Conservation (phyloP, 2,329 filamentous ascomycete species). For the Cryphonectria carpinicola region DNA sequence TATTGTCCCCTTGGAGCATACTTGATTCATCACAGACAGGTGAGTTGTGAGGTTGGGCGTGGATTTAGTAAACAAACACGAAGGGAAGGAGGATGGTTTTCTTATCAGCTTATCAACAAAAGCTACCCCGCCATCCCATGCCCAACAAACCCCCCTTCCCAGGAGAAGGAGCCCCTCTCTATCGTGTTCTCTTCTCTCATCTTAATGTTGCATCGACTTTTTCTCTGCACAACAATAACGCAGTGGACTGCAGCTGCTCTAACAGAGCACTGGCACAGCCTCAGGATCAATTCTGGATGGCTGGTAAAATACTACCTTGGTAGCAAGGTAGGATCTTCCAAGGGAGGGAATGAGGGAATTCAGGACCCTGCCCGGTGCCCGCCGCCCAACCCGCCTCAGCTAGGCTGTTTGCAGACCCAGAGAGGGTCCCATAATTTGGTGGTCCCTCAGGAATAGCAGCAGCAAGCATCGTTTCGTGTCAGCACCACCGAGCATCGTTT, state of each 20-base stretch:
- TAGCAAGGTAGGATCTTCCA: not conserved
- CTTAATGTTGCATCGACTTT: not conserved
- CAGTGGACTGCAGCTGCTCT: too few species aligned
- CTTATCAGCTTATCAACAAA: slow-evolving; percentile 6
- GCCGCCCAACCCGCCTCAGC: not conserved
- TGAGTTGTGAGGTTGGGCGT: not conserved
- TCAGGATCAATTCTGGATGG: not conserved
- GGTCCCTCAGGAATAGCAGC: too few species aligned
- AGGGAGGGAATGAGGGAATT: not conserved
- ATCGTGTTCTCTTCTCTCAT: too few species aligned
- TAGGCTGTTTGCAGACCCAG: slow-evolving; percentile 1
- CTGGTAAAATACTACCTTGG: not conserved
- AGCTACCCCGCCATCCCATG: not conserved
- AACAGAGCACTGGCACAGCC: too few species aligned
- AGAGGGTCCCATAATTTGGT: not conserved
- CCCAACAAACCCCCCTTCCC: not conserved
- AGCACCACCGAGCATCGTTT: not conserved
- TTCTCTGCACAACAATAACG: not conserved
- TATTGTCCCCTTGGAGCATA: not conserved
- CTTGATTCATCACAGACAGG: not conserved
- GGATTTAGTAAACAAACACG: not conserved
- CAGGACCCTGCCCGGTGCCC: not conserved
- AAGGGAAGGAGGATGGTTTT: not conserved
- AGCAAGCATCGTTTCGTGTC: not conserved
- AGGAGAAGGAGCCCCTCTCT: not conserved